Conservation (phyloP, 164 flowering plant species). For the Liquidambar formosana region DNA sequence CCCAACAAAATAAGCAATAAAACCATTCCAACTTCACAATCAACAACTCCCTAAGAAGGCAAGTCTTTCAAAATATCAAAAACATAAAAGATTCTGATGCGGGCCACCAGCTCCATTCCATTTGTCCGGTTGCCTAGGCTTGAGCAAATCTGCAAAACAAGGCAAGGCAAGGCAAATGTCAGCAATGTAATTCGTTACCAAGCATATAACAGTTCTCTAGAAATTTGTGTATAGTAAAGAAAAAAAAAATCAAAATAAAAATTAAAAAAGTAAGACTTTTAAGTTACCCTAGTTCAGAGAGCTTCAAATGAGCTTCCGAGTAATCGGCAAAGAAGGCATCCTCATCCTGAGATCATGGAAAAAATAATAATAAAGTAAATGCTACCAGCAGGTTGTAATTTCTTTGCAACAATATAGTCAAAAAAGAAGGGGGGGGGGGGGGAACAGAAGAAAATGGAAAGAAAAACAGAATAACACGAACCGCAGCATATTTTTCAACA, state of each 20-base stretch:
- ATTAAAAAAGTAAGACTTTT: neutral
- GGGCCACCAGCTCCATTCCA: neutral
- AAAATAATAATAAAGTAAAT: neutral
- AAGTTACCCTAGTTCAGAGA: constrained; percentile 61
- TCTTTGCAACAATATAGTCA: neutral
- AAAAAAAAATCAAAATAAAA: too few species aligned
- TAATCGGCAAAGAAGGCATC: constrained; percentile 72
- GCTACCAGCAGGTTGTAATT: too few species aligned
- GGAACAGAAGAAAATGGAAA: too few species aligned
- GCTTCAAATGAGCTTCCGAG: constrained; percentile 56
- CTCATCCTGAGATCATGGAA: constrained; percentile 45
- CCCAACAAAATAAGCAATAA: neutral
- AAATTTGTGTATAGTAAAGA: too few species aligned
- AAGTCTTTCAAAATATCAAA: neutral
- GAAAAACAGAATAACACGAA: constrained; percentile 4
- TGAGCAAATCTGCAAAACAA: constrained; percentile 47
- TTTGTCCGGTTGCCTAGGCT: constrained; percentile 22
- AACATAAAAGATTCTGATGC: neutral
- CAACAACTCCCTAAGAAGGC: neutral
- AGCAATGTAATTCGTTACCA: neutral
- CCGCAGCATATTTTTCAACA: constrained; percentile 64
- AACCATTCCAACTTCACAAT: neutral
- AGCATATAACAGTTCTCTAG: neutral
- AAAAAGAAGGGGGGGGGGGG: too few species aligned
- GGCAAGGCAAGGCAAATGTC: constrained; percentile 1